Percentiles rank a stretch among this genome's conserved stretches.
Conservation (phyloP, 495 filamentous ascomycete species). For the Tuber calosporum region DNA sequence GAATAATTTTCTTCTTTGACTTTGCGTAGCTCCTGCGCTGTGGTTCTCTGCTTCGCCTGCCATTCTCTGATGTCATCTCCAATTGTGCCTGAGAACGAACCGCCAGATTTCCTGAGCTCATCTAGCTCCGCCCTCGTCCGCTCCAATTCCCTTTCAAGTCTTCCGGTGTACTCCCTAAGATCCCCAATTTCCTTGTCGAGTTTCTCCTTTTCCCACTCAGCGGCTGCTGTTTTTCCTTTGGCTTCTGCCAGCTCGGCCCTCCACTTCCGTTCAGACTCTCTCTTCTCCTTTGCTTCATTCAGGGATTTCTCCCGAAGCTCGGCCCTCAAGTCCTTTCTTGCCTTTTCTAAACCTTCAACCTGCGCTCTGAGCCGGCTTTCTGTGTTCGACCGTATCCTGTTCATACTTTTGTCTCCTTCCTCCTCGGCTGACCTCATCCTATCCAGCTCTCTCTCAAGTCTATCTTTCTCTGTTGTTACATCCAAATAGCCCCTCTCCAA, state of each 20-base stretch:
- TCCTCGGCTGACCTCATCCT: constrained; percentile 38
- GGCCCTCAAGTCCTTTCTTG: constrained; percentile 44
- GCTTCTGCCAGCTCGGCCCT: constrained; percentile 57
- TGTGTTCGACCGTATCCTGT: constrained; percentile 13
- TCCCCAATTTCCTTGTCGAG: constrained; percentile 60
- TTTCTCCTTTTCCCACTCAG: constrained; percentile 54
- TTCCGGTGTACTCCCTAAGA: constrained; percentile 53
- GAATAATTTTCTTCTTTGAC: constrained; percentile 52
- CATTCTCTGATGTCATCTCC: constrained; percentile 28
- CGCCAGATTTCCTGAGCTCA: constrained; percentile 22
- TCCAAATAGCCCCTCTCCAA: constrained; percentile 47
- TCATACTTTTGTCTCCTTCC: constrained; percentile 18
- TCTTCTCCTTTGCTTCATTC: constrained; percentile 49
- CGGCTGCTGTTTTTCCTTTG: constrained; percentile 50
- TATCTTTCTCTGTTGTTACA: constrained; percentile 47
- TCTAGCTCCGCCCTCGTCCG: constrained; percentile 26
- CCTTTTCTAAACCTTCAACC: constrained; percentile 46
- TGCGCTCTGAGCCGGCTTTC: constrained; percentile 39
- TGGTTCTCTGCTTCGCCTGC: constrained; percentile 38
- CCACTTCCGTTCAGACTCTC: constrained; percentile 49
- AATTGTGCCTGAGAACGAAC: neutral
- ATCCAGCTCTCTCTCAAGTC: constrained; percentile 45
- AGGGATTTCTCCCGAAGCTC: constrained; percentile 46
- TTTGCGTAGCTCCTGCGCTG: constrained; percentile 46
- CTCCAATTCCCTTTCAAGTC: constrained; percentile 46